Conservation (phyloP, 2,329 filamentous ascomycete species). For the Pestalotiopsis sp. region DNA sequence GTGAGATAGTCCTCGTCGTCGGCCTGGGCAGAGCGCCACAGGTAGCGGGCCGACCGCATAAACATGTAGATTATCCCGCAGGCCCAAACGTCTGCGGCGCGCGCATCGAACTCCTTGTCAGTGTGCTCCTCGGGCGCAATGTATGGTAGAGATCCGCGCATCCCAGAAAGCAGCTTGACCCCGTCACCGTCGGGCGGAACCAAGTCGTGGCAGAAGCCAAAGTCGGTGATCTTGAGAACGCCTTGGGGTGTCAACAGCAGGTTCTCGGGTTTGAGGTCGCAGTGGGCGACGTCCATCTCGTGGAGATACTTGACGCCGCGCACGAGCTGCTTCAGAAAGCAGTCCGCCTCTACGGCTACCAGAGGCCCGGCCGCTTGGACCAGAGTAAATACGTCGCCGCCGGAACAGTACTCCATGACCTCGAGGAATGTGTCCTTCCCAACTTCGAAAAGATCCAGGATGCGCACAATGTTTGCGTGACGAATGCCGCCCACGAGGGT, state of each 20-base stretch:
- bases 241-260: conserved; percentile 90
- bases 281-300: conserved; percentile 97
- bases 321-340: conserved; percentile 99
- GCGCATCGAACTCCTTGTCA: conserved; percentile 92
- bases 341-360: conserved; percentile 90
- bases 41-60: conserved; percentile 91
- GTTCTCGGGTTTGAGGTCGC: conserved; percentile 96
- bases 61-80: conserved; percentile 99
- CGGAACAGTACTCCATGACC: conserved; percentile 98
- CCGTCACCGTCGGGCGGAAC: conserved; percentile 99
- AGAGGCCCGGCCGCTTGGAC: conserved; percentile 89
- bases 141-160: conserved; percentile 95
- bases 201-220: conserved; percentile 98
- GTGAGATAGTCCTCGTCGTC: conserved; percentile 96
- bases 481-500: conserved; percentile 96
- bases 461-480: conserved; percentile 97
- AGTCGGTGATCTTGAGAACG: conserved; percentile 95
- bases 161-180: conserved; percentile 94
- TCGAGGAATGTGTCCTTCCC: conserved; percentile 93
- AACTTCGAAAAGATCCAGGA: conserved; percentile 74
- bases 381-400: conserved; percentile 92
- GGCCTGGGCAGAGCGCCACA: conserved; percentile 96
- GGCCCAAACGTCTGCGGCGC: conserved; percentile 96
- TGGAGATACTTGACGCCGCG: conserved; percentile 98
- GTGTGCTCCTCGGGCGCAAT: conserved; percentile 96